Percentiles rank a stretch among this genome's conserved stretches.
Conservation (phyloP, 805 yeast species). For the Wickerhamomyces subpelliculosus region DNA sequence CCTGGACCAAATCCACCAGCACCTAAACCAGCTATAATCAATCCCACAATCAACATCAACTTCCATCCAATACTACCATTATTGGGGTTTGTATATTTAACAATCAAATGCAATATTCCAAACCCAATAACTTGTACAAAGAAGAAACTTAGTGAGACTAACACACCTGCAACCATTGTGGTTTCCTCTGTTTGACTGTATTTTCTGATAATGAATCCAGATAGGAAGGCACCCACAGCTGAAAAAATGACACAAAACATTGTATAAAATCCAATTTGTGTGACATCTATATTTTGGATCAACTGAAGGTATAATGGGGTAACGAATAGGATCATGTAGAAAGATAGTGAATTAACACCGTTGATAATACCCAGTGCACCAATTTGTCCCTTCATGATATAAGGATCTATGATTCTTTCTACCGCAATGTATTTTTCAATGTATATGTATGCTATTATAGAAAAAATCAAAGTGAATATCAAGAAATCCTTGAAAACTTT, state of each 20-base stretch:
- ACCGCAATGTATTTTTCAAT: conserved; percentile 31
- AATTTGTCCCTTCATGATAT: conserved; percentile 30
- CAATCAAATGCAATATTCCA: conserved; percentile 5
- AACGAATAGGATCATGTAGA: conserved; percentile 29
- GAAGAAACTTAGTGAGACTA: conserved; percentile 9
- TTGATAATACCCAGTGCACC: conserved; percentile 31
- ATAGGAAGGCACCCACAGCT: conserved; percentile 32
- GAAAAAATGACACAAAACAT: conserved; percentile 33
- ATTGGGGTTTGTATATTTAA: conserved; percentile 9
- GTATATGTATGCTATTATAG: conserved; percentile 18
- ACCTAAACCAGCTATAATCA: conserved; percentile 28
- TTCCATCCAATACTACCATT: conserved; percentile 12
- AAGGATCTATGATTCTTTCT: conserved; percentile 35
- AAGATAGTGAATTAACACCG: conserved; percentile 29
- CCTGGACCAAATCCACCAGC: conserved; percentile 36
- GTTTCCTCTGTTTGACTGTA: conserved; percentile 15
- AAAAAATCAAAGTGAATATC: conserved; percentile 7
- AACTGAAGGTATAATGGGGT: conserved; percentile 37
- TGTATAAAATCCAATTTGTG: conserved; percentile 33
- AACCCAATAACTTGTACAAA: conserved; percentile 15
- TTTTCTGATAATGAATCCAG: conserved; percentile 27
- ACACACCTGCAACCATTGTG: conserved; percentile 18
- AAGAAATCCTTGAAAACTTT: conserved; percentile 6
- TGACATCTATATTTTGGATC: conserved; percentile 32
- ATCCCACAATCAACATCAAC: conserved; percentile 20